Conservation (phyloP, 257 asterid genomes). For the Capsicum chinense region DNA sequence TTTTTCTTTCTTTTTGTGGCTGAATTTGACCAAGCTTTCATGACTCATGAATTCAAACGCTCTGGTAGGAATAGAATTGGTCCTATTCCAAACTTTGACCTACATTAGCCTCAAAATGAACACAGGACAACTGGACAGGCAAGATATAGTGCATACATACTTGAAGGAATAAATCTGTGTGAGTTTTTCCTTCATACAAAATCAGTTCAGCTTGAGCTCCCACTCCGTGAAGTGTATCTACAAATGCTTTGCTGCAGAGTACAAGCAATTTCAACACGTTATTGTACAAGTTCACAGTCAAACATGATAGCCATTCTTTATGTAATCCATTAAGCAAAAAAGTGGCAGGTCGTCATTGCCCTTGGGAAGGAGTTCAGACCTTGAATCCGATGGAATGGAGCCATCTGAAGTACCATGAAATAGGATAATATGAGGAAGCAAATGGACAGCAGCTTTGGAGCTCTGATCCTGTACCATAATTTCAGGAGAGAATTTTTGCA, state of each 20-base stretch:
- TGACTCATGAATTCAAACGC: not conserved
- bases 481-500: slow-evolving; percentile 86
- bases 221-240: slow-evolving; percentile 51
- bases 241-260: slow-evolving; percentile 69
- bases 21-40: not conserved
- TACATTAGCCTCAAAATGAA: not conserved
- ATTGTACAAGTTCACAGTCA: not conserved
- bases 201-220: slow-evolving; percentile 80
- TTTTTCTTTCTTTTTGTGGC: not conserved
- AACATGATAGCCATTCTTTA: too few species aligned
- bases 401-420: slow-evolving; percentile 82
- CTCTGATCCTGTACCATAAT: slow-evolving; percentile 52
- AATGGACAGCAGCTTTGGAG: slow-evolving; percentile 46
- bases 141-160: slow-evolving; percentile 39
- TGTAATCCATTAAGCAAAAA: not conserved
- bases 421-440: slow-evolving; percentile 77
- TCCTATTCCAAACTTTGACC: not conserved
- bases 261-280: slow-evolving; percentile 11
- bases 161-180: slow-evolving; percentile 93
- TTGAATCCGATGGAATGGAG: slow-evolving; percentile 80
- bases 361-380: slow-evolving; percentile 54
- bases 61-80: not conserved
- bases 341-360: not conserved
- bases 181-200: slow-evolving; percentile 84
- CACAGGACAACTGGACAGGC: not conserved